phyloP scores from a whole-genome alignment of 2,329 filamentous ascomycete species.

The Apiospora koreana region DNA sequence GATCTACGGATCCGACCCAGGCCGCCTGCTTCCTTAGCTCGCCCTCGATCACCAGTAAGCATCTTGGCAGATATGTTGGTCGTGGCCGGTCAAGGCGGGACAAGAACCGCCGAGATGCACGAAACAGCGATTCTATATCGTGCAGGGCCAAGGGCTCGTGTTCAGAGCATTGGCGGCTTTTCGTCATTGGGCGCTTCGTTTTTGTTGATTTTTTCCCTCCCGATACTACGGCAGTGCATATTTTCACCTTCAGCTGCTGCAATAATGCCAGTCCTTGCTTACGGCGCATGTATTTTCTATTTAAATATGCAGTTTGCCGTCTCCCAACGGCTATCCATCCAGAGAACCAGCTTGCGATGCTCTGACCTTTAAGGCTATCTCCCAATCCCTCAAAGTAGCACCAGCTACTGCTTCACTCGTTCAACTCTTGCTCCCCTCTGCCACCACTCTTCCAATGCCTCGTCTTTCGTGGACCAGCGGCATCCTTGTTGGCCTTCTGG shows the following conservation, averaged over 20 bases:
- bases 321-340: neutral
- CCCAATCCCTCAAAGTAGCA: neutral
- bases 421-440: neutral
- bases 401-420: slow-evolving; percentile 2
- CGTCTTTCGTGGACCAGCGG: neutral
- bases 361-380: neutral
- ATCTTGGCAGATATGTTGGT: slow-evolving; percentile 1
- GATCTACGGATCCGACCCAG: neutral
- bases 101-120: neutral
- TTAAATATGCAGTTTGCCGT: neutral
- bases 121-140: neutral
- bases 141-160: slow-evolving; percentile 10
- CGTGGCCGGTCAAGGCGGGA: neutral
- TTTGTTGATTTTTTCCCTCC: neutral
- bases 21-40: neutral
- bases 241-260: neutral
- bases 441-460: neutral
- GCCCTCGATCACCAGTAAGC: neutral
- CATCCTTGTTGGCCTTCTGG: slow-evolving; percentile 10
- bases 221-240: neutral
- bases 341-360: neutral
- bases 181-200: neutral
- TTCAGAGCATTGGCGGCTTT: neutral
- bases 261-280: neutral
- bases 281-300: neutral